phyloP scores from a whole-genome alignment of 306 rosid species.

The Fagus crenata region DNA sequence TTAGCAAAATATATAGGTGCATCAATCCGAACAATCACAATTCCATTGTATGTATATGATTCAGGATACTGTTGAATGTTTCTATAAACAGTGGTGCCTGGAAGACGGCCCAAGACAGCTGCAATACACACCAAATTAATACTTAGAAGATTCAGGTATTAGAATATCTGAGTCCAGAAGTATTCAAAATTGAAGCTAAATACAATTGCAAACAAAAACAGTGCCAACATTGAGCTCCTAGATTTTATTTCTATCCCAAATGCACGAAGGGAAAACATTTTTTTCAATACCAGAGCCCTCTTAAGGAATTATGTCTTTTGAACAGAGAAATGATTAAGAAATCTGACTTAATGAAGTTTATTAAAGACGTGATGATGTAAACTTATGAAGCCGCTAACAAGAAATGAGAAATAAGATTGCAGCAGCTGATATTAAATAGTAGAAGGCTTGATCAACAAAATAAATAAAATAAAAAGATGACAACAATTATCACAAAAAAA shows the following conservation, averaged over 20 bases:
- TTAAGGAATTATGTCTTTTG: neutral
- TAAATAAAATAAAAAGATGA: neutral
- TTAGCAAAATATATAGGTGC: conserved; percentile 96
- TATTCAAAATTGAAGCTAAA: neutral
- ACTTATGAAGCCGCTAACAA: neutral
- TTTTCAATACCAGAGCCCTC: neutral
- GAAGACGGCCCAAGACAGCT: conserved; percentile 99
- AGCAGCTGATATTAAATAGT: neutral
- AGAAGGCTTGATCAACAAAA: neutral
- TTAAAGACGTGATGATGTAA: neutral
- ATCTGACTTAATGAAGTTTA: neutral
- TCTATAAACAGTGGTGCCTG: conserved; percentile 94
- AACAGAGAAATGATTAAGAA: neutral
- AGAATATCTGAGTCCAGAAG: neutral
- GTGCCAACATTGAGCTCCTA: neutral
- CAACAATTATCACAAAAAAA: neutral
- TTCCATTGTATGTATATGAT: conserved; percentile 92
- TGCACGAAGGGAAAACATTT: neutral
- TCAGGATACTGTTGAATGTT: conserved; percentile 87
- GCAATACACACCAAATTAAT: conserved; percentile 39
- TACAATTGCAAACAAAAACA: conserved; percentile 1
- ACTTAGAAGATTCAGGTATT: conserved; percentile 22
- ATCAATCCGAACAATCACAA: conserved; percentile 91
- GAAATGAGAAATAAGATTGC: neutral
- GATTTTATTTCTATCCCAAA: conserved; percentile 1